Base-by-base conservation (phyloP, 2,329 filamentous ascomycete species). In the Trematosphaeria pertusa region DNA sequence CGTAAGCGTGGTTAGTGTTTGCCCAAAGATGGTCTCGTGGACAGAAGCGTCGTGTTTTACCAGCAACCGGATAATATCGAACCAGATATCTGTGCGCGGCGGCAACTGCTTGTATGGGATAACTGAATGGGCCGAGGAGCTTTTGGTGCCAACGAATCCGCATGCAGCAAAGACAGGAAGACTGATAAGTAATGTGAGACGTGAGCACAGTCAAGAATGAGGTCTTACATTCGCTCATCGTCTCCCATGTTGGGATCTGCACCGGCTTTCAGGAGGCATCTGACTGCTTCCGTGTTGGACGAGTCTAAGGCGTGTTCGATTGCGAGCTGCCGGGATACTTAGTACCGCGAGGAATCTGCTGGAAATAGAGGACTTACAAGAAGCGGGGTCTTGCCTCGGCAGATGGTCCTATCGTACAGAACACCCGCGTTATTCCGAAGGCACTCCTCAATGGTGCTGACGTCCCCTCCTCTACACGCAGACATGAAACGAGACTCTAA, bases 241-340 rank as follows among this genome's bases (percentile, higher is more conserved):
- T 41, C 38, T 19, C 38, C 17, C 3, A 41, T 41, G 21, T 41
- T 41, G 28, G 38, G 38, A 32, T 41, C 38, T 5, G 28, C 24
- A 4, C 38, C 38, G 12, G 38, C 38, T 12, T 41, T 10, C n/a
- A 41, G 22, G 18, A 41, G 38, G 14, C 18, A 41, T 15, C 17
- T 19, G n/a, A 41, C 24, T 4, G 38, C 4, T 6, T 33, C 38
- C 3, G 19, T 2, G 19, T 32, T 33, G 3, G 9, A 11, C 10
- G 24, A 41, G 5, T 19, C 38, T 7, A 41, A 18, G 2, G 38
- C 38, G 4, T 31, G 18, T 32, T 19, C 19, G 7, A 21, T 10
- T 17, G 22, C 9, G 24, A 12, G 15, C 24, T 19, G 12, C n/a
- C n/a, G n/a, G n/a, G n/a, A n/a, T n/a, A n/a, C n/a, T n/a, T n/a